These are phyloP conservation scores for Xylariales sp. DNA, from an alignment of 2,329 filamentous ascomycete species.

Conservation along the genomic window DNA sequence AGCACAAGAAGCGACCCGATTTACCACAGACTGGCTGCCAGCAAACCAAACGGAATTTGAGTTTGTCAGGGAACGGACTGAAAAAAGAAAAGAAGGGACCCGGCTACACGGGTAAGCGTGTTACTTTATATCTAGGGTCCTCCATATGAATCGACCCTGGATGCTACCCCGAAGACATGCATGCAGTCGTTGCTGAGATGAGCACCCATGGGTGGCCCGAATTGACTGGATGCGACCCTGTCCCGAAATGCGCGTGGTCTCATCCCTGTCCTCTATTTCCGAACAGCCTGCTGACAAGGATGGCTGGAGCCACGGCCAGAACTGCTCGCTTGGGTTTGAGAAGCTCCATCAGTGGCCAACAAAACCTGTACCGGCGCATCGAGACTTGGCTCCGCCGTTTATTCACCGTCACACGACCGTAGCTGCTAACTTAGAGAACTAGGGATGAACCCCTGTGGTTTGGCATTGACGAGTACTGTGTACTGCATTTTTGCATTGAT, in stretches of 20 bases:
- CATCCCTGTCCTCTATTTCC: background rate
- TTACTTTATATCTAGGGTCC: conserved; percentile 2
- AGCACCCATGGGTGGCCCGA: background rate
- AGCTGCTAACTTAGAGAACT: background rate
- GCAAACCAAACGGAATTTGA: background rate
- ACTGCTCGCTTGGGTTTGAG: background rate
- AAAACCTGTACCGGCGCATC: background rate
- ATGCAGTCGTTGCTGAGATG: conserved; percentile 7
- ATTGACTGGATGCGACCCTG: background rate
- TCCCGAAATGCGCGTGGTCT: conserved; percentile 4
- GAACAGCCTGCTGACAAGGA: background rate
- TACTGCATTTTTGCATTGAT: background rate
- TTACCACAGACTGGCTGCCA: conserved; percentile 1
- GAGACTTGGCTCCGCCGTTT: background rate
- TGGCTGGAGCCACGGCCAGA: background rate
- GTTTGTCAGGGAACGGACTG: background rate
- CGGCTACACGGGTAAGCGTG: background rate
- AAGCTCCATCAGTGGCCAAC: conserved; percentile 1
- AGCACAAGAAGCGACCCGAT: background rate
- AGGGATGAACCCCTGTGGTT: background rate
- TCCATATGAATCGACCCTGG: background rate
- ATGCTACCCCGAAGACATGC: background rate
- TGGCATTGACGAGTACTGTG: background rate
- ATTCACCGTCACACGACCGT: background rate
- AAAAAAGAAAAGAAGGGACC: conserved; percentile 1